Base-by-base conservation (phyloP, 179 eudicot genomes). In the Actinidia chinensis region DNA sequence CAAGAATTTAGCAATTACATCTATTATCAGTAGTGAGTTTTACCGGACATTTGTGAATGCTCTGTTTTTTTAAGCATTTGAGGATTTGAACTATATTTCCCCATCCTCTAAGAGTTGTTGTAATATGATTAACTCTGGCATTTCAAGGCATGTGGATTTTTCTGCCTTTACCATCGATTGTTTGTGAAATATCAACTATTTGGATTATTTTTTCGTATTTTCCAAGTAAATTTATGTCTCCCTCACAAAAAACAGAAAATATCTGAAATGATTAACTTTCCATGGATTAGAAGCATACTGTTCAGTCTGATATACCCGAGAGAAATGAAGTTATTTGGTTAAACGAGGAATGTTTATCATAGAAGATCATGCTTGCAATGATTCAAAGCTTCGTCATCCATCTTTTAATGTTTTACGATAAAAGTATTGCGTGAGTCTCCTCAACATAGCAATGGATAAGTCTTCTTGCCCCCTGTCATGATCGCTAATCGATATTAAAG, bases 1-100 rank as follows among this genome's bases (percentile, higher is more conserved):
- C 33, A 28, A 28, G 33, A 28, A 28, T 28, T 28, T 28, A 28
- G 33, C 33, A 28, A 28, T 28, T 28, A 28, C 33, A 28, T 28
- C 33, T 28, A 28, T 28, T 28, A 28, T 28, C 2, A 28, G 36
- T 20, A 8, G 7, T 36, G 46, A 28, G 46, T 40, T 66, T 40
- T 66, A 36, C 20, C 71, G 43, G 8, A 5, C 71, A 68, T n/a
- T 15, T 68, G 71, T n/a, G 47, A 68, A 44, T 68, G 71, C 8
- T 66, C 33, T 1, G 5, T 65, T 40, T 63, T 15, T 63, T 63
- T 14, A 6, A 60, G 25, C 65, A 18, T n/a, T 33, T 63, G 43
- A 63, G 33, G 33, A 28, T 28, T 28, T 28, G 33, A 28, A 28
- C 43, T 63, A 5, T 40, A 22, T 18, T 20, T 8, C 63, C 14